Conservation (phyloP, 1,284 basidiomycete genomes). For the Irpex lacteus region DNA sequence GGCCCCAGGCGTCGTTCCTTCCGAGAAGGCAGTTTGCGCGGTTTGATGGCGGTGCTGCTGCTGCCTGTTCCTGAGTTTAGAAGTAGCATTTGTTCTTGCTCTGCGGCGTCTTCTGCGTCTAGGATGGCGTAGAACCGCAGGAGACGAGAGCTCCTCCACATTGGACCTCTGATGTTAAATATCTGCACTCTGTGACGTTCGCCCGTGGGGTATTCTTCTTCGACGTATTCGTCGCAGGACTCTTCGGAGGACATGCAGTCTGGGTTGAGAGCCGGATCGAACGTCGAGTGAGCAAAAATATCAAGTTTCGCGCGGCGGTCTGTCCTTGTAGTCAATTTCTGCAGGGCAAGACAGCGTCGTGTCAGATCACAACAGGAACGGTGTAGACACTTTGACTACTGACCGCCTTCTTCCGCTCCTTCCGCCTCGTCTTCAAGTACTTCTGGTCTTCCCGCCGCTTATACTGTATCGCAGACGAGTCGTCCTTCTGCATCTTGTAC, state of each 20-base stretch:
- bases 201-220: conserved; percentile 21
- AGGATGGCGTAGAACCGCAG: conserved; percentile 54
- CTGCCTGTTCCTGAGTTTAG: background rate
- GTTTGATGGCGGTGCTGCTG: conserved; percentile 31
- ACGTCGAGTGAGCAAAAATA: conserved; percentile 54
- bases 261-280: conserved; percentile 63
- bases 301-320: conserved; percentile 51
- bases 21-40: conserved; percentile 54
- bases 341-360: background rate
- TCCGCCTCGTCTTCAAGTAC: conserved; percentile 54
- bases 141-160: conserved; percentile 63
- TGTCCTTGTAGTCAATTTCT: conserved; percentile 67
- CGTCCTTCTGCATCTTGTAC: conserved; percentile 56
- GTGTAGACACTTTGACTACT: conserved; percentile 21
- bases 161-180: conserved; percentile 51
- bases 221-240: conserved; percentile 51
- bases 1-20: conserved; percentile 53
- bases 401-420: conserved; percentile 60
- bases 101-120: conserved; percentile 52
- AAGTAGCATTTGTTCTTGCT: conserved; percentile 25
- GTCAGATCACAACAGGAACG: background rate
- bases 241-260: conserved; percentile 82
- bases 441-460: conserved; percentile 58
- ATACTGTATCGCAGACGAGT: conserved; percentile 35
- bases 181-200: conserved; percentile 26